phyloP scores from a whole-genome alignment of 768 basidiomycete species.

The Candolleomyces efflorescens region DNA sequence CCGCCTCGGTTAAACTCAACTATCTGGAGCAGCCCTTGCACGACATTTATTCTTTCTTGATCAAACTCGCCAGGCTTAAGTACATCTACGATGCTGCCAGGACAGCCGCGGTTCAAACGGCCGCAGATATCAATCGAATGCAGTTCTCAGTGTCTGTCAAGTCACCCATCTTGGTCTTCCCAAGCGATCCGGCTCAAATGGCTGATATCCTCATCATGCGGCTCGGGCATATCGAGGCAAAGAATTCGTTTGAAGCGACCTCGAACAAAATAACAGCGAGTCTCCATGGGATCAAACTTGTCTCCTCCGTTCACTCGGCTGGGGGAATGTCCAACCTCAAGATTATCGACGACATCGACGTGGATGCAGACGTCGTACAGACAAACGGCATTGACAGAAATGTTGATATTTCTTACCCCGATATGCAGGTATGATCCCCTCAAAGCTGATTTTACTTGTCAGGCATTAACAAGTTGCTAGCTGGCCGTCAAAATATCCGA shows the following conservation, averaged over 20 bases:
- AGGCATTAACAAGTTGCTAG: conserved; percentile 33
- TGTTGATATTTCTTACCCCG: conserved; percentile 54
- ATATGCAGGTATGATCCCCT: conserved; percentile 59
- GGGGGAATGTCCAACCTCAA: conserved; percentile 56
- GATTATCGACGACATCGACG: conserved; percentile 88
- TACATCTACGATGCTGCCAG: conserved; percentile 93
- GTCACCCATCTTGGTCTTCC: conserved; percentile 90
- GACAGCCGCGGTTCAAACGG: conserved; percentile 86
- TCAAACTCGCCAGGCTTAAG: conserved; percentile 87
- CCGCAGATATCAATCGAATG: conserved; percentile 92
- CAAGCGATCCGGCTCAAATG: conserved; percentile 57
- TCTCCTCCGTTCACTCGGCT: conserved; percentile 58
- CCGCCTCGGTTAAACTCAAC: conserved; percentile 87
- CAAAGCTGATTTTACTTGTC: not conserved
- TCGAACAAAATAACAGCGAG: conserved; percentile 67
- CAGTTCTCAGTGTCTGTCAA: conserved; percentile 87
- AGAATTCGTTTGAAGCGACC: conserved; percentile 61
- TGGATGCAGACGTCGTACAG: conserved; percentile 68
- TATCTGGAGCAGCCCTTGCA: conserved; percentile 92
- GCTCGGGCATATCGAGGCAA: conserved; percentile 85
- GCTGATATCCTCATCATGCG: conserved; percentile 72
- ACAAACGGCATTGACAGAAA: conserved; percentile 48
- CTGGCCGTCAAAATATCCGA: conserved; percentile 74
- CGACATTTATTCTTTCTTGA: conserved; percentile 76
- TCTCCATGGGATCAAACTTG: conserved; percentile 78